These are phyloP conservation scores for Imleria badia DNA, from an alignment of 768 basidiomycete genomes.

Conservation along the genomic window DNA sequence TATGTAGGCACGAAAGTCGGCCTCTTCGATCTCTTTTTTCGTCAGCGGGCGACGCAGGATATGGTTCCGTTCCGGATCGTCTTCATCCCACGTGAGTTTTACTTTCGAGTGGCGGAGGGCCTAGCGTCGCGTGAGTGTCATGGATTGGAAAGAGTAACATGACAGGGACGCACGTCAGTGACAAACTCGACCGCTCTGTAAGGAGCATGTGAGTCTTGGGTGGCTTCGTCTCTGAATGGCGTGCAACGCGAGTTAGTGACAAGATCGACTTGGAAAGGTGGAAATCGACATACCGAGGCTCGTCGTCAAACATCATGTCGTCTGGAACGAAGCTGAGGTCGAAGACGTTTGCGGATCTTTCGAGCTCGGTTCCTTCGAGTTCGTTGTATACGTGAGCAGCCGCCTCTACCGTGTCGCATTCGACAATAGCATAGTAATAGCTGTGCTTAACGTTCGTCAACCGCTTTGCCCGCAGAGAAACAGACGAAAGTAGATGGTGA, in stretches of 20 bases:
- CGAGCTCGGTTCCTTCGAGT: conserved; percentile 92
- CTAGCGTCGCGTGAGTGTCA: conserved; percentile 39
- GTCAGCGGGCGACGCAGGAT: conserved; percentile 78
- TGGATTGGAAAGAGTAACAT: neutral
- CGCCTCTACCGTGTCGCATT: conserved; percentile 76
- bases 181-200: conserved; percentile 86
- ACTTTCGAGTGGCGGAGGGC: conserved; percentile 98
- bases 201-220: conserved; percentile 52
- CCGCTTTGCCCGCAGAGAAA: neutral
- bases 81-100: conserved; percentile 97
- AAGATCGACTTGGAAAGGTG: neutral
- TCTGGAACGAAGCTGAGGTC: conserved; percentile 94
- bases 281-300: conserved; percentile 54
- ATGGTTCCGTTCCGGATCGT: conserved; percentile 83
- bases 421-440: conserved; percentile 94
- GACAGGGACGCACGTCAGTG: conserved; percentile 69
- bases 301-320: conserved; percentile 80
- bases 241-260: neutral
- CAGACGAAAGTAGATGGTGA: neutral
- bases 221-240: conserved; percentile 75
- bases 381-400: conserved; percentile 82
- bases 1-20: conserved; percentile 81
- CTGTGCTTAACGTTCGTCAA: conserved; percentile 41
- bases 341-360: conserved; percentile 94
- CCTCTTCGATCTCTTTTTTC: conserved; percentile 85